Evolutionary conservation across 129 eudicot species (phyloP).

Genomic region (Flaveria sonorensis): DNA sequence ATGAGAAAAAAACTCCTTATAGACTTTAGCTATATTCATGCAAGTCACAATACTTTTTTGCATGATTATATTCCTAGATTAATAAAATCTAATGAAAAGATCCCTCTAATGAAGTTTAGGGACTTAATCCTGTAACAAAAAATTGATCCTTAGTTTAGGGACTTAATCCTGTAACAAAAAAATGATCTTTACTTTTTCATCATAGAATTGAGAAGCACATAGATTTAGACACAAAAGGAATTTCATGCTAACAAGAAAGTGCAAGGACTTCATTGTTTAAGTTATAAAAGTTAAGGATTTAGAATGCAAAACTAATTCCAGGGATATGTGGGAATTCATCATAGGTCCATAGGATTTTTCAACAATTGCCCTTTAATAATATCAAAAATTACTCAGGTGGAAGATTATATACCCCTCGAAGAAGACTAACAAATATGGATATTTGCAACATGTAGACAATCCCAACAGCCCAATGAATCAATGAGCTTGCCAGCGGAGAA

Average conservation of each 20-base stretch:
- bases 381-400: not conserved
- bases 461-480: conserved; percentile 97
- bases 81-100: not conserved
- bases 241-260: not conserved
- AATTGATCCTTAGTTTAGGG: too few relatives aligned
- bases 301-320: not conserved
- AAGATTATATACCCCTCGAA: conserved; percentile 66
- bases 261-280: too few relatives aligned
- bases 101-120: too few relatives aligned
- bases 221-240: not conserved
- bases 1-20: not conserved
- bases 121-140: too few relatives aligned
- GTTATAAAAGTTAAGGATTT: too few relatives aligned
- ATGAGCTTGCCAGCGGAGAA: conserved; percentile 86
- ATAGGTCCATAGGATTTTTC: not conserved
- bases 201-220: not conserved
- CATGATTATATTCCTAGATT: not conserved
- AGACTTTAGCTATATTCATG: not conserved
- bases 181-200: too few relatives aligned
- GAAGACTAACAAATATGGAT: conserved; percentile 94
- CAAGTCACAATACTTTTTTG: not conserved
- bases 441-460: conserved; percentile 94
- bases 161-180: too few relatives aligned
- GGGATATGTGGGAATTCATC: not conserved
- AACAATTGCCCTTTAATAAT: not conserved